phyloP scores from a whole-genome alignment of 1,284 basidiomycete species.

The Tilletia indica region DNA sequence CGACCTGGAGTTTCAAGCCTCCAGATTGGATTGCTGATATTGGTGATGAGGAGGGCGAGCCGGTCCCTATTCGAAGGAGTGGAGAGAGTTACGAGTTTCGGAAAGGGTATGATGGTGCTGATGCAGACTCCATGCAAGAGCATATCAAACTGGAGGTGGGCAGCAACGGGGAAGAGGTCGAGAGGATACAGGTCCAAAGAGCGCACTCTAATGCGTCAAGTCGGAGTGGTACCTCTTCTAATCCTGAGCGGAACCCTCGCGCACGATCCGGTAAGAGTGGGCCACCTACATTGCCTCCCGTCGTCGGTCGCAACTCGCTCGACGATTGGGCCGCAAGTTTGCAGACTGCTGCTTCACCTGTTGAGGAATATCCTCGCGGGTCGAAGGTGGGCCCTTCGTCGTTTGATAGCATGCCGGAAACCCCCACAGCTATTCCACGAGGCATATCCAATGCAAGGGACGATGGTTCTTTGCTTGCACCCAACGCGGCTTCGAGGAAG shows the following conservation, averaged over 20 bases:
- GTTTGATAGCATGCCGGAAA: conserved; percentile 6
- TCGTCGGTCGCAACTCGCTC: conserved; percentile 38
- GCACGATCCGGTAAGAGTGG: neutral
- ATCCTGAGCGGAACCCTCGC: neutral
- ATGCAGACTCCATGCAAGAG: no score
- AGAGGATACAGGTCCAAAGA: neutral
- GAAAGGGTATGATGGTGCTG: neutral
- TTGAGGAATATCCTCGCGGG: conserved; percentile 18
- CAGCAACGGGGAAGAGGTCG: neutral
- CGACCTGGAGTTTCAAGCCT: conserved; percentile 44
- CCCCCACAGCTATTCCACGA: neutral
- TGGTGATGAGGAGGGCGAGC: conserved; percentile 33
- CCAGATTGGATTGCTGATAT: conserved; percentile 44
- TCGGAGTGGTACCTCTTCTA: conserved; percentile 4
- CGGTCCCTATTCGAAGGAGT: neutral
- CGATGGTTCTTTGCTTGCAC: neutral
- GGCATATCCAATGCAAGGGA: neutral
- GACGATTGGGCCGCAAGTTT: conserved; percentile 46
- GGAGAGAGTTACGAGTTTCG: conserved; percentile 1
- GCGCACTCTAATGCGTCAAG: neutral
- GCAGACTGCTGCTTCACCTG: conserved; percentile 37
- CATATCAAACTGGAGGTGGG: neutral
- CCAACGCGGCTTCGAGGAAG: neutral
- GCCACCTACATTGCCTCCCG: conserved; percentile 40
- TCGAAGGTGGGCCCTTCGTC: neutral